Evolutionary conservation across 1,284 basidiomycete genomes (phyloP), one percentile per base, ranked within the genome.

Genomic region (Paramarasmius palmivorus): DNA sequence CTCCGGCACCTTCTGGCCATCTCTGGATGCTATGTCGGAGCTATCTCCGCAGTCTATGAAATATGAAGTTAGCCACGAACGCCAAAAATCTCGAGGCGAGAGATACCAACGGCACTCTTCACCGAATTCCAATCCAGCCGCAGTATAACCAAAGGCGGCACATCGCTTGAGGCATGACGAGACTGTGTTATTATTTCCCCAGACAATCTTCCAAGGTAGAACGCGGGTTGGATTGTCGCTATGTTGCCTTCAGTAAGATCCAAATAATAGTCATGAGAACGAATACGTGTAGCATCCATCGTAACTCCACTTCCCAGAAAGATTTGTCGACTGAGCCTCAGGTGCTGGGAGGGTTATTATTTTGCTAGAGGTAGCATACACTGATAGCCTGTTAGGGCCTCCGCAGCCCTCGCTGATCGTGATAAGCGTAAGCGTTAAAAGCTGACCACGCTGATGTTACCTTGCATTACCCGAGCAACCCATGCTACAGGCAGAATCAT

Each of bases 1-100:
- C 36, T 50, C 53, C 8, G 51, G 44, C 20, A 66, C 51, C 69
- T 51, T 61, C 0, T 61, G 61, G 15, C 67, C 79, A 9, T 74
- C 73, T 20, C 74, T 76, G 4, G 60, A 59, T 1, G 71, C 55
- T 8, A 87, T 73, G 55, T 90, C 82, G 4, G 67, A 65, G 15
- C 78, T 61, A 62, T 90, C 88, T 53, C 88, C 88, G 52, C 88
- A 90, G 67, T 80, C 87, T 89, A 52, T 1, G 12, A 38, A 22
- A 42, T 7, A 20, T 50, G 4, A 45, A 35, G 1, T 8, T 25
- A 10, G 15, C 14, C n/a, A 32, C n/a, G 41, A 7, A 12, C 29
- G 9, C 23, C 25, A 20, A 22, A 25, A 3, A 1, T 2, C 44
- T n/a, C n/a, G 25, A 23, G 14, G 40, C 1, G 15, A 45, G 22